Percentiles rank a stretch among this genome's conserved stretches.
Conservation (phyloP, 202 grass and related monocot genomes). For the Carex arenaria region DNA sequence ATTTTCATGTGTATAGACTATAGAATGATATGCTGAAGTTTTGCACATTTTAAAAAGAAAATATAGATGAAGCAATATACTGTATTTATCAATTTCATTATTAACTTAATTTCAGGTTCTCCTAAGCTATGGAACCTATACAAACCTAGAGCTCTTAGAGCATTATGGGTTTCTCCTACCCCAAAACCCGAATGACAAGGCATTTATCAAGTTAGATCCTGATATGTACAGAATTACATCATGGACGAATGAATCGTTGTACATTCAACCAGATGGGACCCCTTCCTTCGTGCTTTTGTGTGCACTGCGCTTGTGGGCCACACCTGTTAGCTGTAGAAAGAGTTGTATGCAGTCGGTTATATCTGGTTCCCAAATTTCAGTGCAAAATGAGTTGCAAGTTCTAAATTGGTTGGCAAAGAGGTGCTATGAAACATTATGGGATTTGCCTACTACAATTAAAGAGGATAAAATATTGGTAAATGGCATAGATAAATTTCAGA, state of each 20-base stretch:
- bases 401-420: constrained; percentile 66
- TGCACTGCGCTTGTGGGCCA: constrained; percentile 54
- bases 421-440: constrained; percentile 45
- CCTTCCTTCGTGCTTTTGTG: constrained; percentile 79
- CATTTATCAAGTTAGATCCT: constrained; percentile 62
- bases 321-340: constrained; percentile 43
- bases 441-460: constrained; percentile 41
- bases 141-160: constrained; percentile 83
- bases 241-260: constrained; percentile 63
- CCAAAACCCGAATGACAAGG: constrained; percentile 84
- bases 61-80: background rate
- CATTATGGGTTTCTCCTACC: constrained; percentile 86
- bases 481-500: constrained; percentile 39
- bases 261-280: constrained; percentile 58
- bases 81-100: background rate
- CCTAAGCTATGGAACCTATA: constrained; percentile 74
- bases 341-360: constrained; percentile 44
- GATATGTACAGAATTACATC: constrained; percentile 36
- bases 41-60: background rate
- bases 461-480: constrained; percentile 44
- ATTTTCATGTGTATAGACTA: background rate
- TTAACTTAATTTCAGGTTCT: constrained; percentile 50
- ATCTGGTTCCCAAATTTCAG: constrained; percentile 55
- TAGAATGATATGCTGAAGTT: background rate
- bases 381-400: constrained; percentile 72